Base-by-base conservation (phyloP, 2,329 filamentous ascomycete genomes). In the Aspergillus fumigatus region DNA sequence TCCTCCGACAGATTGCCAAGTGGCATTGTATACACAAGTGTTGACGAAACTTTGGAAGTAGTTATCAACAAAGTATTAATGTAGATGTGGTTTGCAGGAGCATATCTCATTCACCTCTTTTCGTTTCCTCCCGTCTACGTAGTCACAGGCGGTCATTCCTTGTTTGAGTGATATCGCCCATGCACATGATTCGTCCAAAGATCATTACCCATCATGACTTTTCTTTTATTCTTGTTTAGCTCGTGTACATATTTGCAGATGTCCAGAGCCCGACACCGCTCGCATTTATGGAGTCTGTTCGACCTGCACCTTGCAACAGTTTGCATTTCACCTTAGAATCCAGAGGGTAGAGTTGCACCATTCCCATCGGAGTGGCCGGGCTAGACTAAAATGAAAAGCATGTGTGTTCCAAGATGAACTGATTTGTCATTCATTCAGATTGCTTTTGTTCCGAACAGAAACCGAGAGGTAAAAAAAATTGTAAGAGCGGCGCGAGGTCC, bases 191-290 rank as follows among this genome's bases (percentile, higher is more conserved):
- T 59, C 41, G 47, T 62, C 57, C 52, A 58, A 55, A 48, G 57
- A 53, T 64, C 61, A 59, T 65, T 61, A 62, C 57, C 61, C 63
- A 61, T 65, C 63, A 65, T 62, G 47, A 62, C 21, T 61, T 64
- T 64, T 53, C 56, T 59, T 59, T 63, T 56, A 62, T 57, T 57
- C 48, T 53, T 45, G 53, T 54, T 64, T 59, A 60, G 55, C 62
- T 65, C 62, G 62, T 56, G 57, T 65, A 64, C 57, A 65, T 58
- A 58, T 49, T 56, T 61, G 59, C 56, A 59, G 51, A 48, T 43
- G 54, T 59, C 62, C 54, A 52, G 51, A 60, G 55, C 51, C 56
- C 56, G 47, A n/a, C 48, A 54, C 52, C 51, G 55, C 47, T 51
- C 59, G 48, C 25, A 41, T 50, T 53, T 48, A 29, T 26, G 56